Base-by-base conservation (phyloP, 768 basidiomycete genomes). In the Gymnopilus dilepis region DNA sequence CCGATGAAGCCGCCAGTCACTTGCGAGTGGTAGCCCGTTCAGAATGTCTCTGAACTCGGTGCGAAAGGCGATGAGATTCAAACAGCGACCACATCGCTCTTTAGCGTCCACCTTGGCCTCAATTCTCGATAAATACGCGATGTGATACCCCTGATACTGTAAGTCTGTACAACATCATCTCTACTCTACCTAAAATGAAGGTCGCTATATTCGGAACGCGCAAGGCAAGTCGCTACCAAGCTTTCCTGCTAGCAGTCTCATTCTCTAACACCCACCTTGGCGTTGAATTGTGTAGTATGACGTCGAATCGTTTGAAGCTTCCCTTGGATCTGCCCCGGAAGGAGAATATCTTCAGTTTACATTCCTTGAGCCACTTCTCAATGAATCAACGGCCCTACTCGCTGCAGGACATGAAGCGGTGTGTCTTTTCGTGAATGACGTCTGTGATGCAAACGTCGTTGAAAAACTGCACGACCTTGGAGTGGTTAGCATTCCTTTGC, bases 341-440 rank as follows among this genome's bases (percentile, higher is more conserved):
- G 70, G 69, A 28, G 67, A 62, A 31, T 67, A 67, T 8, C 58
- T 78, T 6, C 58, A 74, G 41, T 75, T 78, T 65, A 77, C 75
- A 12, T 81, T 73, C 60, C 69, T 78, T 15, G 80, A 80, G 22
- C 65, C 77, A 11, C 69, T 75, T 54, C 71, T 81, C 11, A 75
- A 79, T 60, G 59, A 69, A 43, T 70, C 66, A 17, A 81, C 80
- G 0, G 76, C 67, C 7, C 59, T 72, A 7, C 73, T 81, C 3
- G 76, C 78, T 42, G 72, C 72, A 28, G 75, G 69, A 2, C 76
- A 80, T 51, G 72, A 78, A n/a, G 78, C 76, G 0, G 70, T 81
- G 17, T 81, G 77, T 55, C 68, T 81, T 11, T 81, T 81, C 65
- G 80, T 81, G 7, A 81, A 81, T 64, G 80, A 81, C 56, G 65